Conservation (phyloP, 768 basidiomycete species). For the Stropharia rugosoannulata region DNA sequence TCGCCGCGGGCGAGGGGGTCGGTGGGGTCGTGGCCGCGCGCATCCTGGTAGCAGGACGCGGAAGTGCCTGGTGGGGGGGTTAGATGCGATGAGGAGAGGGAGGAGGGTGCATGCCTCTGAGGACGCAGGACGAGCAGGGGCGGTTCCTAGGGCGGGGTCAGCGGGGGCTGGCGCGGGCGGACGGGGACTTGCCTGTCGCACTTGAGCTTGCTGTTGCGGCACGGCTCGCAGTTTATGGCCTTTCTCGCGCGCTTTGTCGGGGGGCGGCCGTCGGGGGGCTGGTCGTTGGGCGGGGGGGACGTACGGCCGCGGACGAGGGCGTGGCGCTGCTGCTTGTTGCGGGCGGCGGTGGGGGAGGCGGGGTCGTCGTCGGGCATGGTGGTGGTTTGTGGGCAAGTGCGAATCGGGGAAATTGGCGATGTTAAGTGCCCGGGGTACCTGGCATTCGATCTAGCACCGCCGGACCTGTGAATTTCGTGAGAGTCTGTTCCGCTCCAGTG, state of each 20-base stretch:
- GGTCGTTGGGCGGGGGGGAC: conserved; percentile 45
- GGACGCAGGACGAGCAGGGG: conserved; percentile 86
- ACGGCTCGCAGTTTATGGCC: conserved; percentile 88
- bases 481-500: too few relatives aligned
- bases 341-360: conserved; percentile 37
- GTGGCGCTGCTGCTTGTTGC: conserved; percentile 38
- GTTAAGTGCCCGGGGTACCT: conserved; percentile 11
- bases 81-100: conserved; percentile 18
- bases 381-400: conserved; percentile 8
- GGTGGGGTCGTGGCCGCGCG: conserved; percentile 57
- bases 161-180: conserved; percentile 8
- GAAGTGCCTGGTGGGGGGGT: conserved; percentile 59
- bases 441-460: conserved; percentile 20
- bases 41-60: conserved; percentile 78
- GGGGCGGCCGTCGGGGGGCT: conserved; percentile 52
- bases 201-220: conserved; percentile 84
- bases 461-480: conserved; percentile 9
- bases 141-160: conserved; percentile 55
- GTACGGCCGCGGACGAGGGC: conserved; percentile 50
- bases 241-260: conserved; percentile 84
- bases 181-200: conserved; percentile 67
- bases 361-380: conserved; percentile 16
- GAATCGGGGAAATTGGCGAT: conserved; percentile 6
- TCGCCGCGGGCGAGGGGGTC: conserved; percentile 55
- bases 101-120: conserved; percentile 57